Evolutionary conservation across 129 eudicot species (phyloP).

Genomic region (Oenanthe sinensis): DNA sequence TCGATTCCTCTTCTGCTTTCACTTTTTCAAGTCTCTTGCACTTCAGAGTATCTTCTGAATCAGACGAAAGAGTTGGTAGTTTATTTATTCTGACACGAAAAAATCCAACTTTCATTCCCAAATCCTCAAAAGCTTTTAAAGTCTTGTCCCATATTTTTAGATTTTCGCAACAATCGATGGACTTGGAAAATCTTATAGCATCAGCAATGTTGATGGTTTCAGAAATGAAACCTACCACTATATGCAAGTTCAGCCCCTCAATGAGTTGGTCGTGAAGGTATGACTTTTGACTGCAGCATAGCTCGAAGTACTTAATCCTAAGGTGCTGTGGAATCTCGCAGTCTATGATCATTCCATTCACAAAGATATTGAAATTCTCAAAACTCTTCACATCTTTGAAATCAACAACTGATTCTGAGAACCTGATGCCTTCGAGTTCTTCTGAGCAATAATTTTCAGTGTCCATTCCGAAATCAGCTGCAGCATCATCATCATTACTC

Average conservation of each 20-base stretch:
- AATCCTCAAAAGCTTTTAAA: constrained; percentile 46
- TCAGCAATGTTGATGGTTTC: constrained; percentile 60
- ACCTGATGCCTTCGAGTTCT: constrained; percentile 34
- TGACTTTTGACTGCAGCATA: constrained; percentile 11
- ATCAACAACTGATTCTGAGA: constrained; percentile 31
- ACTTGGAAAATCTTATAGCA: constrained; percentile 45
- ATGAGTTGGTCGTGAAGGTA: constrained; percentile 51
- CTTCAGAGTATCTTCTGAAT: constrained; percentile 20
- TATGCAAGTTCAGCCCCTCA: constrained; percentile 44
- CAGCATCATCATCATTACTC: background rate
- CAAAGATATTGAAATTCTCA: constrained; percentile 41
- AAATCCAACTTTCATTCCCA: constrained; percentile 60
- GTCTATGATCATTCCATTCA: constrained; percentile 53
- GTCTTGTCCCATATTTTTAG: constrained; percentile 51
- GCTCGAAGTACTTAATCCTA: constrained; percentile 48
- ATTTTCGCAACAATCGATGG: constrained; percentile 17
- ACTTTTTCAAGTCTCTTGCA: constrained; percentile 24
- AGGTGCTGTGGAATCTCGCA: constrained; percentile 43
- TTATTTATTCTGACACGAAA: constrained; percentile 32
- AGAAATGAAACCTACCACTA: constrained; percentile 50
- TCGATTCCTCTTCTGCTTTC: constrained; percentile 31
- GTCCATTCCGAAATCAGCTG: constrained; percentile 21
- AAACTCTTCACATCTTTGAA: constrained; percentile 37
- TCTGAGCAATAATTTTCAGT: constrained; percentile 23
- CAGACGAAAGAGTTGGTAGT: constrained; percentile 25